Evolutionary conservation across 805 yeast genomes (phyloP).

Genomic region (Candida nonsorbophila): DNA sequence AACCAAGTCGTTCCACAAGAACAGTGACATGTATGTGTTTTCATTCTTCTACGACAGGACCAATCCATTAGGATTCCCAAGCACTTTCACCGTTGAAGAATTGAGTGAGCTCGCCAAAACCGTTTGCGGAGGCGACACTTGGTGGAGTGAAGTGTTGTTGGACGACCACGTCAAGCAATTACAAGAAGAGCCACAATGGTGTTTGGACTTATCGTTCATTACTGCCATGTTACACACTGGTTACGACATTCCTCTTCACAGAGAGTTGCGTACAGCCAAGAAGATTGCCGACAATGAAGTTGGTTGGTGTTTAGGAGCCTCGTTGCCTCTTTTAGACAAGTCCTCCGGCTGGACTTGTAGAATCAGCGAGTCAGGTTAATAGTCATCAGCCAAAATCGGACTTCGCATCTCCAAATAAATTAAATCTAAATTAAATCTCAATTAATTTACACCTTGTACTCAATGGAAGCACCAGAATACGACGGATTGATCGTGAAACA

Average conservation of each 20-base stretch:
- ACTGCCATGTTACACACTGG: conserved; percentile 91
- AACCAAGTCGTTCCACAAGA: conserved; percentile 63
- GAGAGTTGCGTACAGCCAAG: conserved; percentile 91
- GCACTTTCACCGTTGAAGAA: conserved; percentile 80
- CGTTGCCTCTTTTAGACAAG: conserved; percentile 78
- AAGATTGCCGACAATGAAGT: conserved; percentile 84
- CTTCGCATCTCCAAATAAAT: too few species aligned
- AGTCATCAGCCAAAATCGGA: too few species aligned
- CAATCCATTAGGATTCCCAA: conserved; percentile 91
- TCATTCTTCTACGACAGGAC: conserved; percentile 96
- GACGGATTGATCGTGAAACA: too few species aligned
- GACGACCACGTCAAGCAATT: conserved; percentile 64
- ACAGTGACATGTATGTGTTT: conserved; percentile 80
- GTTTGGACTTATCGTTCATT: conserved; percentile 88
- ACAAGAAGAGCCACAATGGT: conserved; percentile 84
- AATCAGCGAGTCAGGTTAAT: conserved; percentile 16
- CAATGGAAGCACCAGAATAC: too few species aligned
- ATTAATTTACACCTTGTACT: too few species aligned
- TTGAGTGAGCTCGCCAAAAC: conserved; percentile 72
- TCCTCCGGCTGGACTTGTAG: conserved; percentile 68
- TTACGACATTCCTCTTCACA: conserved; percentile 83
- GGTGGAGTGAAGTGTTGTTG: conserved; percentile 69
- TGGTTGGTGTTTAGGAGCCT: conserved; percentile 99
- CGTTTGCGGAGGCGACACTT: conserved; percentile 79
- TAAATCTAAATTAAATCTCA: too few species aligned